Evolutionary conservation across 176 grass and related monocot genomes (phyloP).

Genomic region (Phoenix roebelenii): DNA sequence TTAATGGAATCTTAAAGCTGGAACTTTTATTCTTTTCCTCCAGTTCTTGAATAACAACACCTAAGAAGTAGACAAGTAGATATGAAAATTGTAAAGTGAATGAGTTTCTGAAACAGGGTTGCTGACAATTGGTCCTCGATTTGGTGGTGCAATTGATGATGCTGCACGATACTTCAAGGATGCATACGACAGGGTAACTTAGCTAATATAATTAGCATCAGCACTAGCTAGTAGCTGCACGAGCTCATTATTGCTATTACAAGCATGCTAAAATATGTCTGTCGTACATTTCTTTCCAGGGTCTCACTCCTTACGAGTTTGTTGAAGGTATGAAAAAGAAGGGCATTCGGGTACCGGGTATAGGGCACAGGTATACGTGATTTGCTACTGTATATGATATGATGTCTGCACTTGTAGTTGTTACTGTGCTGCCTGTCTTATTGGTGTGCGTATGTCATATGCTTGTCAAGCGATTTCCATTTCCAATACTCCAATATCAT

Average conservation of each 20-base stretch:
- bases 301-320: constrained; percentile 88
- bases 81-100: constrained; percentile 8
- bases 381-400: no score
- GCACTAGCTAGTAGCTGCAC: constrained; percentile 1
- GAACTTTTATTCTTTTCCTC: no score
- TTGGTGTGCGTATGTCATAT: no score
- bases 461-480: no score
- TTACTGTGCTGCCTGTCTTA: no score
- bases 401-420: no score
- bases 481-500: no score
- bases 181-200: constrained; percentile 74
- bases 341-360: constrained; percentile 94
- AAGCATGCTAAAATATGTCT: no score
- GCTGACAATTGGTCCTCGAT: constrained; percentile 93
- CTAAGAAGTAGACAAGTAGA: background rate
- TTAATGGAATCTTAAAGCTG: background rate
- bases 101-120: constrained; percentile 40
- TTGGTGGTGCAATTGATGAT: constrained; percentile 99
- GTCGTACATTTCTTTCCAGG: constrained; percentile 19
- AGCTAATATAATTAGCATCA: background rate
- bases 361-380: constrained; percentile 77
- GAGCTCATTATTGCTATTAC: no score
- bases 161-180: constrained; percentile 98
- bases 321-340: constrained; percentile 99
- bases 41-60: no score